Evolutionary conservation across 1,284 basidiomycete genomes (phyloP).

Genomic region (Chalciporus sp.): DNA sequence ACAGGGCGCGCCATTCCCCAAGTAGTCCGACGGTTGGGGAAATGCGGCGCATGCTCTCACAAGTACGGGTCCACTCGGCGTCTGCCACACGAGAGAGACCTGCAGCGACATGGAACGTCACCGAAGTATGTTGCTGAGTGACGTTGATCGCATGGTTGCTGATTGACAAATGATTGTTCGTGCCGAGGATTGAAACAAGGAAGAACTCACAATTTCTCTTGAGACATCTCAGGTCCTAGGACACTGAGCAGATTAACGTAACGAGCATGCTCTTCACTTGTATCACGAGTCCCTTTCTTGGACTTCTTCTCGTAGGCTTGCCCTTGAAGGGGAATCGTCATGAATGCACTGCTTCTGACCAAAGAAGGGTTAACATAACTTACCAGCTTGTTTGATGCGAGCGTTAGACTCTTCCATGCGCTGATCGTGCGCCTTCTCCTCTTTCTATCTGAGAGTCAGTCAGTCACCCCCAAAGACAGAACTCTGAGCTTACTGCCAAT

Average conservation of each 20-base stretch:
- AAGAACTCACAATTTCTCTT: constrained; percentile 68
- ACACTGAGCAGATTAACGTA: constrained; percentile 73
- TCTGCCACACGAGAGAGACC: constrained; percentile 70
- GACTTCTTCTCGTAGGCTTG: constrained; percentile 75
- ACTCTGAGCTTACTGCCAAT: constrained; percentile 52
- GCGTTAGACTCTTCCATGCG: constrained; percentile 66
- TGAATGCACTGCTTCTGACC: not conserved
- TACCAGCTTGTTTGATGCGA: constrained; percentile 77
- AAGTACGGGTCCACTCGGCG: constrained; percentile 73
- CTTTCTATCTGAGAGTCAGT: constrained; percentile 54
- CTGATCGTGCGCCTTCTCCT: constrained; percentile 76
- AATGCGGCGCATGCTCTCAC: constrained; percentile 66
- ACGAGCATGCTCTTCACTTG: constrained; percentile 70
- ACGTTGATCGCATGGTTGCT: constrained; percentile 70
- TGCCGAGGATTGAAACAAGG: not conserved
- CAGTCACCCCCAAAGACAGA: not conserved
- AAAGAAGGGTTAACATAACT: constrained; percentile 1
- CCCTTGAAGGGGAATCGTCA: constrained; percentile 41
- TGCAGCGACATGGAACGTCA: constrained; percentile 63
- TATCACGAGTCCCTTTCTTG: constrained; percentile 71
- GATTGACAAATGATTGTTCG: constrained; percentile 11
- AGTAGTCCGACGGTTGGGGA: constrained; percentile 66
- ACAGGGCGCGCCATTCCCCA: constrained; percentile 69
- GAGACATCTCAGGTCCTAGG: constrained; percentile 76
- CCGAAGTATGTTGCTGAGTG: constrained; percentile 59